A percentile compares a stretch with the other conserved stretches of the same genome.
These are phyloP conservation scores for Amaranthus palmeri DNA, from an alignment of 148 eudicot species.

Conservation along the genomic window DNA sequence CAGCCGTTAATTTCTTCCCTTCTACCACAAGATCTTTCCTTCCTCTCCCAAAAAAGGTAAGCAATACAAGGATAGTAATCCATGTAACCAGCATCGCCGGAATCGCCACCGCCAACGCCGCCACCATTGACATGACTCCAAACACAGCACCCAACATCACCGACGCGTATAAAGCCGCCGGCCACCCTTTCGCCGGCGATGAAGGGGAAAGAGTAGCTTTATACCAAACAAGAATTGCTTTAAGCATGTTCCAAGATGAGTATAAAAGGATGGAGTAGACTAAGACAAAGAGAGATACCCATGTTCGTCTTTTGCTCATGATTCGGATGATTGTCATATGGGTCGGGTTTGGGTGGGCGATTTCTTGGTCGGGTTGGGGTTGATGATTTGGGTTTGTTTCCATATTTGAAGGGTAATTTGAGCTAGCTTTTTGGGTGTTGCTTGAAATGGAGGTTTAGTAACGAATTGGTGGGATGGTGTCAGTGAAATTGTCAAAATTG, in stretches of 20 bases:
- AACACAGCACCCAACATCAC: constrained; percentile 52
- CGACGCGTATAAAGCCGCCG: constrained; percentile 56
- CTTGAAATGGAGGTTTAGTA: too few relatives aligned
- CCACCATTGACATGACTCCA: constrained; percentile 64
- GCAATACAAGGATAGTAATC: constrained; percentile 52
- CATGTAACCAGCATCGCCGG: constrained; percentile 63
- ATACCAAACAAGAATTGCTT: constrained; percentile 41
- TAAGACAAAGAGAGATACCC: constrained; percentile 35
- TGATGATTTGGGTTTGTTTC: constrained; percentile 10
- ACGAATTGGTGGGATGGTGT: too few relatives aligned
- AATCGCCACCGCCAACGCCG: constrained; percentile 60
- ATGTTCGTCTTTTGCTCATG: constrained; percentile 45
- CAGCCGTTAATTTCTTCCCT: constrained; percentile 52
- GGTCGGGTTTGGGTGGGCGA: constrained; percentile 9
- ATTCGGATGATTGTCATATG: constrained; percentile 21
- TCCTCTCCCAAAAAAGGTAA: constrained; percentile 34
- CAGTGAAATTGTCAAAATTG: too few relatives aligned
- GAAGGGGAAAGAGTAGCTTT: constrained; percentile 21
- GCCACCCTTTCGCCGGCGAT: constrained; percentile 23
- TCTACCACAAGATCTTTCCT: constrained; percentile 36
- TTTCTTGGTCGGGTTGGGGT: background rate
- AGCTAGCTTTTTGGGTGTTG: background rate
- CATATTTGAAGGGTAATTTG: background rate
- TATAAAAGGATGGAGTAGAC: constrained; percentile 38
- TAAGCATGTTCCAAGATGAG: constrained; percentile 47